Conservation (phyloP, 2,329 filamentous ascomycete species). For the Ophiosphaerella korrae region DNA sequence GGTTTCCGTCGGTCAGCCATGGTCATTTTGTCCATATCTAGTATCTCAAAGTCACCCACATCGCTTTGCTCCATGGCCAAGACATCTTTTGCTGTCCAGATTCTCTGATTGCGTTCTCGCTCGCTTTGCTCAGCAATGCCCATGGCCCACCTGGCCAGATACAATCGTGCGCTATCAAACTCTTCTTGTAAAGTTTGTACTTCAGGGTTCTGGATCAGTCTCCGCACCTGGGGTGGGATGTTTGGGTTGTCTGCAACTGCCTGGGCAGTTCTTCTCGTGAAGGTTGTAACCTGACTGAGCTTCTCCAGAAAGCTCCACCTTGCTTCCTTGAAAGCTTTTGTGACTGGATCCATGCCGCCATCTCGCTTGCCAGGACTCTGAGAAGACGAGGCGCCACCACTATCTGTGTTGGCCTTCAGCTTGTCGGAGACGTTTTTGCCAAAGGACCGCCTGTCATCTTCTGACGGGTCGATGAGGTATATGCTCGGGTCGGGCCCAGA, state of each 20-base stretch:
- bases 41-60: conserved; percentile 92
- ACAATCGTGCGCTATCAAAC: conserved; percentile 93
- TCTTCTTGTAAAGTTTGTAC: conserved; percentile 95
- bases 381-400: conserved; percentile 33
- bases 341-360: conserved; percentile 86
- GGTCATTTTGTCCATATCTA: conserved; percentile 78
- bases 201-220: conserved; percentile 86
- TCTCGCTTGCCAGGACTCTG: conserved; percentile 55
- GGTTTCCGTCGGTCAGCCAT: conserved; percentile 77
- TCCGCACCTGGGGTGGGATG: conserved; percentile 83
- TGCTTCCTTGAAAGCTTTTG: conserved; percentile 91
- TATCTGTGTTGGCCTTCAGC: conserved; percentile 41
- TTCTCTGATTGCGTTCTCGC: conserved; percentile 78
- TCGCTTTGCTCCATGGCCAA: conserved; percentile 93
- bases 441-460: conserved; percentile 84
- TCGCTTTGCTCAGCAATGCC: conserved; percentile 97
- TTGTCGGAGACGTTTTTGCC: conserved; percentile 62
- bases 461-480: conserved; percentile 85
- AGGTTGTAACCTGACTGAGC: conserved; percentile 95
- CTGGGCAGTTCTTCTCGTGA: conserved; percentile 88
- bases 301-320: conserved; percentile 97
- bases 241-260: conserved; percentile 91
- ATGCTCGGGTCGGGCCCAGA: conserved; percentile 87
- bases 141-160: conserved; percentile 97
- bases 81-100: conserved; percentile 92